phyloP scores from a whole-genome alignment of 2,329 filamentous ascomycete genomes.

The Penicillium oxalicum region DNA sequence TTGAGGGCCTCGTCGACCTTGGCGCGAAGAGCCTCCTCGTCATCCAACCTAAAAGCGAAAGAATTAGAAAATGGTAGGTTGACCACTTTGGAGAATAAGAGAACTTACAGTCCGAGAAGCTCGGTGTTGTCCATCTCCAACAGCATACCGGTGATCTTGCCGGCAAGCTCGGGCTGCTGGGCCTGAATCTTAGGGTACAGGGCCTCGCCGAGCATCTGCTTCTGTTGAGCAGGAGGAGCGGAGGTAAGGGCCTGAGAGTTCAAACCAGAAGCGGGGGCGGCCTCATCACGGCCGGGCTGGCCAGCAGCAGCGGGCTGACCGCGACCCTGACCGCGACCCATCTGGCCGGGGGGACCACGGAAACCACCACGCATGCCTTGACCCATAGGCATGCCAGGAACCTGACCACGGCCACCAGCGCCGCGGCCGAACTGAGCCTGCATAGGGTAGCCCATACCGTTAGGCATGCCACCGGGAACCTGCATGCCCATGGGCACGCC shows the following conservation, averaged over 20 bases:
- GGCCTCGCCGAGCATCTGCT: conserved; percentile 96
- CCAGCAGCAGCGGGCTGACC: conserved; percentile 36
- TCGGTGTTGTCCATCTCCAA: conserved; percentile 98
- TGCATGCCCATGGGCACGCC: conserved; percentile 56
- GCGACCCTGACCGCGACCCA: conserved; percentile 39
- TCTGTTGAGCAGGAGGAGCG: conserved; percentile 70
- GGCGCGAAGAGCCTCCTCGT: conserved; percentile 78
- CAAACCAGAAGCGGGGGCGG: conserved; percentile 35
- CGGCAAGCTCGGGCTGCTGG: conserved; percentile 90
- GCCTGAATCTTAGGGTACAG: conserved; percentile 98
- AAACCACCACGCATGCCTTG: conserved; percentile 45
- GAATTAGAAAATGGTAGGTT: conserved; percentile 11
- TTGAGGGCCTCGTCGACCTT: conserved; percentile 97
- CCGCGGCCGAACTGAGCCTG: conserved; percentile 70
- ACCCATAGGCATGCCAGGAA: conserved; percentile 64
- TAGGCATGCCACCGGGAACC: conserved; percentile 65
- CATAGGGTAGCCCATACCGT: conserved; percentile 74
- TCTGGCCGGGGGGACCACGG: conserved; percentile 41
- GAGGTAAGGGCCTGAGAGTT: conserved; percentile 48
- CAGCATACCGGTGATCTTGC: conserved; percentile 99
- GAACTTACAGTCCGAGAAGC: conserved; percentile 86
- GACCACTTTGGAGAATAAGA: not conserved
- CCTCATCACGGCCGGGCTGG: conserved; percentile 36
- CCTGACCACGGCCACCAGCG: conserved; percentile 63
- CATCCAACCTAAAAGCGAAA: conserved; percentile 63